These are phyloP conservation scores for Phytophthora capsici DNA, from an alignment of 352 stramenopile species.

Conservation along the genomic window DNA sequence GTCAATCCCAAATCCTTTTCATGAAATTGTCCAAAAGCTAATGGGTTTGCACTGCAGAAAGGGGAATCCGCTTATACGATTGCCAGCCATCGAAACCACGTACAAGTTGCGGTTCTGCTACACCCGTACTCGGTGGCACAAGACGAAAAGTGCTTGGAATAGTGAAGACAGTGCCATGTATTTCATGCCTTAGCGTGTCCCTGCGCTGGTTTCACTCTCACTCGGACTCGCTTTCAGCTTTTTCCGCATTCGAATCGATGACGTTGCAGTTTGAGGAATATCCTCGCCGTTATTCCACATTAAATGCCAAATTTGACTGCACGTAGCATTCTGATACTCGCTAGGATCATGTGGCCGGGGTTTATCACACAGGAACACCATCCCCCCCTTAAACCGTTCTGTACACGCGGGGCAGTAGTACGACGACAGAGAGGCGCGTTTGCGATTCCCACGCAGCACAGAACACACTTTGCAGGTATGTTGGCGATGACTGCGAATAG, in stretches of 20 bases:
- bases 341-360: conserved; percentile 25
- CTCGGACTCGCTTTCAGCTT: conserved; percentile 13
- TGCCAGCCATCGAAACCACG: conserved; percentile 43
- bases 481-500: conserved; percentile 34
- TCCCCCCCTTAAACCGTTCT: conserved; percentile 26
- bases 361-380: conserved; percentile 41
- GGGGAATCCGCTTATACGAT: conserved; percentile 38
- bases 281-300: conserved; percentile 36
- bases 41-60: conserved; percentile 19
- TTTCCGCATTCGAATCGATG: conserved; percentile 38
- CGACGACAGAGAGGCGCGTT: conserved; percentile 31
- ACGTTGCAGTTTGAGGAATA: conserved; percentile 25
- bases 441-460: conserved; percentile 32
- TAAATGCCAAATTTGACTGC: conserved; percentile 46
- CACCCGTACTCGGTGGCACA: conserved; percentile 7
- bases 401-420: conserved; percentile 39
- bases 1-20: neutral
- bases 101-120: conserved; percentile 38
- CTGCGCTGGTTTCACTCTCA: conserved; percentile 1
- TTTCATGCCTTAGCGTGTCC: conserved; percentile 6
- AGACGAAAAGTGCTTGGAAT: neutral
- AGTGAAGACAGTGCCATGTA: conserved; percentile 13
- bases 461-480: conserved; percentile 46
- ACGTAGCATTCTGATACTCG: conserved; percentile 33
- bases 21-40: neutral